Conservation (phyloP, 2,329 filamentous ascomycete species). For the Hypoxylon rubiginosum region DNA sequence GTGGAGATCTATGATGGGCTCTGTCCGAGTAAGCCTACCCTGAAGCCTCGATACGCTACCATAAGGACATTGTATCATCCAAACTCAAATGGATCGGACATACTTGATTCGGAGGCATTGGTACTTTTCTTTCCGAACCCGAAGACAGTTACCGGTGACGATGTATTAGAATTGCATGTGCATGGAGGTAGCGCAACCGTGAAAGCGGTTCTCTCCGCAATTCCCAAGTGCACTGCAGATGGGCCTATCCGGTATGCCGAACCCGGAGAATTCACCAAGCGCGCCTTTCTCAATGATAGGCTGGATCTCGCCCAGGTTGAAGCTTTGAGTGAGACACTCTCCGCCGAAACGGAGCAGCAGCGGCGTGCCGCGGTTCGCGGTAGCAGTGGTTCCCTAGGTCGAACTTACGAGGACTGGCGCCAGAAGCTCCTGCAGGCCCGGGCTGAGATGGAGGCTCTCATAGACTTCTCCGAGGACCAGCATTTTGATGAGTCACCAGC, state of each 20-base stretch:
- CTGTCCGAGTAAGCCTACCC: conserved; percentile 62
- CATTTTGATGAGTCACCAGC: conserved; percentile 91
- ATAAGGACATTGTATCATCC: conserved; percentile 80
- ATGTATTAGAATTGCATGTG: conserved; percentile 92
- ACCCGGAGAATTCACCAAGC: conserved; percentile 93
- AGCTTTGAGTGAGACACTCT: conserved; percentile 72
- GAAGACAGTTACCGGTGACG: conserved; percentile 89
- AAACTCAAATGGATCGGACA: conserved; percentile 56
- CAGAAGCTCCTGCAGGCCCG: conserved; percentile 81
- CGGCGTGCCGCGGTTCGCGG: conserved; percentile 87
- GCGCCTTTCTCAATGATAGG: conserved; percentile 88
- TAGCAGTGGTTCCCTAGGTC: conserved; percentile 76
- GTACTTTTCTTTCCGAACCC: conserved; percentile 87
- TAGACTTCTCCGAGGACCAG: conserved; percentile 97
- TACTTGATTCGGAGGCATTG: conserved; percentile 83
- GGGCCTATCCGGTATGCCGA: conserved; percentile 84
- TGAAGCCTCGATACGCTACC: conserved; percentile 70
- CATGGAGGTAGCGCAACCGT: conserved; percentile 93
- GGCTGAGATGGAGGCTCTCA: conserved; percentile 93
- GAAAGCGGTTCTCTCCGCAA: conserved; percentile 84
- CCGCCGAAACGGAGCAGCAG: conserved; percentile 90
- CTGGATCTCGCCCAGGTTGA: conserved; percentile 89
- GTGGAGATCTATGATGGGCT: conserved; percentile 64
- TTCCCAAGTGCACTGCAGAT: conserved; percentile 65
- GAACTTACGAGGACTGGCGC: conserved; percentile 87